Percentiles rank a stretch among this genome's conserved stretches.
Conservation (phyloP, 2,329 filamentous ascomycete species). For the Colletotrichum sp. region DNA sequence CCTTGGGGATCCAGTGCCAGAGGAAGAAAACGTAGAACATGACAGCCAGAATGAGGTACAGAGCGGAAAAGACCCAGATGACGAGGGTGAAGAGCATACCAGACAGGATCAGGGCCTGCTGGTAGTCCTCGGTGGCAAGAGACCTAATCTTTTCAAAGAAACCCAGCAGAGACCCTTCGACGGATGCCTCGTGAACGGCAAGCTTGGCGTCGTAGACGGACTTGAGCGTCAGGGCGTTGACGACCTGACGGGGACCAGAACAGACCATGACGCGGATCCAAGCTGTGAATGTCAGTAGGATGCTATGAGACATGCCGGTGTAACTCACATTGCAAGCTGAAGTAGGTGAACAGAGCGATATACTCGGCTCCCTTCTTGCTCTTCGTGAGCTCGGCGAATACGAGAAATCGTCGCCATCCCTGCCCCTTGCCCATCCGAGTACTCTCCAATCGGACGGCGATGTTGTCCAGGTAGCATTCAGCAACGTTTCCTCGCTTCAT, state of each 20-base stretch:
- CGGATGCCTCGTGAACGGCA: conserved; percentile 53
- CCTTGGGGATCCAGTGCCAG: conserved; percentile 86
- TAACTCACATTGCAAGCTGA: conserved; percentile 68
- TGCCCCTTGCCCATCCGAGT: conserved; percentile 75
- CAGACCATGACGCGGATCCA: conserved; percentile 91
- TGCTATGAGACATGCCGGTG: neutral
- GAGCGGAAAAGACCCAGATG: conserved; percentile 83
- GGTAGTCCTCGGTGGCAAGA: conserved; percentile 75
- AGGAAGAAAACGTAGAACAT: conserved; percentile 88
- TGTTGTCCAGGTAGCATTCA: conserved; percentile 87
- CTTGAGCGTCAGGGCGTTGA: conserved; percentile 89
- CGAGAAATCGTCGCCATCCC: conserved; percentile 89
- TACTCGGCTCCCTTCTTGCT: conserved; percentile 92
- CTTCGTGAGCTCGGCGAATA: conserved; percentile 90
- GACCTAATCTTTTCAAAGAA: conserved; percentile 85
- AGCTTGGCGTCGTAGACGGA: conserved; percentile 81
- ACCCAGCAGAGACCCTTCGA: conserved; percentile 69
- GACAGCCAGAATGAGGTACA: conserved; percentile 76
- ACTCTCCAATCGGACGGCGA: conserved; percentile 86
- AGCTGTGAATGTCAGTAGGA: conserved; percentile 50
- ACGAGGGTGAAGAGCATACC: conserved; percentile 93
- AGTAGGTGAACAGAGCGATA: conserved; percentile 89
- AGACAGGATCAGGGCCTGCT: conserved; percentile 82
- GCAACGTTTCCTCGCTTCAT: conserved; percentile 87
- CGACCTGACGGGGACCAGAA: conserved; percentile 87